Base-by-base conservation (phyloP, 495 filamentous ascomycete genomes). In the Penicillium ochrochloron region DNA sequence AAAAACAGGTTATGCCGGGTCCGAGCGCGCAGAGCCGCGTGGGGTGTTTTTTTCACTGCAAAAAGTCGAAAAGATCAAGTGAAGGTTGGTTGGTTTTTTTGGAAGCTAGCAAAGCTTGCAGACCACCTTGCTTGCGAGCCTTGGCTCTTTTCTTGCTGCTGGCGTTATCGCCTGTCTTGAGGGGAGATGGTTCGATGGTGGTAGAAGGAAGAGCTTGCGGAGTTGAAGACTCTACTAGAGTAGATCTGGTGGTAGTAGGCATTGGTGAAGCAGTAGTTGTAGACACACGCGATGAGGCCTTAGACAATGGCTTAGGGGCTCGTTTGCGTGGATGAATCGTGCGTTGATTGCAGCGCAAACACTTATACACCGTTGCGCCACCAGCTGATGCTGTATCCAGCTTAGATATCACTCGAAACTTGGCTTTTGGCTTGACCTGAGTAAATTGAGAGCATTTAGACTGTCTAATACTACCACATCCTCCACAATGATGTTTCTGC, bases 111-210 rank as follows among this genome's bases (percentile, higher is more conserved):
- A 86, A 67, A 48, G 84, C 83, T 70, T 87, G 84, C n/a, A 89
- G 72, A 2, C 85, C 80, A 15, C 83, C 80, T 61, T 87, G 79
- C 62, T 88, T 89, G 27, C 86, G 70, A 23, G 82, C 75, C 62
- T 87, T 87, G 27, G 84, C 85, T 71, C 86, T 74, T 59, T 86
- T 85, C 68, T 84, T 88, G 74, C 84, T 89, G 70, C 69, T 85
- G 23, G 79, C 73, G 68, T 85, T 88, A 0, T 81, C 78, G 6
- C 54, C 71, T 19, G 70, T 57, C 44, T 78, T 78, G 61, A 51
- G 63, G 29, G 33, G 52, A 53, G 65, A 56, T 8, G 54, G 39
- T 33, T 50, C 35, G 62, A 61, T 5, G 41, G 8, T 25, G n/a
- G 29, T 33, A n/a, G 62, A 21, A n/a, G 60, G 23, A 21, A 19